These are phyloP conservation scores for Penicillium vulpinum DNA, from an alignment of 2,329 filamentous ascomycete species.

Conservation along the genomic window DNA sequence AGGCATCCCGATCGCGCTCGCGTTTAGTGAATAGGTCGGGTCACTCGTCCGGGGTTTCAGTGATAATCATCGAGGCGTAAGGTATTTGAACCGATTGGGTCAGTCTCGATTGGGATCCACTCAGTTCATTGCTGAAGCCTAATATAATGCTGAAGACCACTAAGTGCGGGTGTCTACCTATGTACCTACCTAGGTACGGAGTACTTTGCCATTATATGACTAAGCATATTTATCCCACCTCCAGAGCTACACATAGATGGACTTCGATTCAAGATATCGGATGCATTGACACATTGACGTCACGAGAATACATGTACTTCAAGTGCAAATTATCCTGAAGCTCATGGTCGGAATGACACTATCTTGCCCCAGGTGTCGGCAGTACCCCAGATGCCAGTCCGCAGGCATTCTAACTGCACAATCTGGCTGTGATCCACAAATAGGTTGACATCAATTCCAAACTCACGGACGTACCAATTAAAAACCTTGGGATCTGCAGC, in stretches of 20 bases:
- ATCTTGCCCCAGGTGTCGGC: conserved; percentile 58
- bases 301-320: no score
- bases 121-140: neutral
- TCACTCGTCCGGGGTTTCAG: neutral
- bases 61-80: conserved; percentile 10
- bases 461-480: conserved; percentile 59
- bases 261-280: neutral
- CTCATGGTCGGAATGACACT: conserved; percentile 38
- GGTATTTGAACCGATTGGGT: neutral
- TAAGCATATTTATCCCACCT: neutral
- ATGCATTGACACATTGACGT: neutral
- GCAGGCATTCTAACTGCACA: conserved; percentile 55
- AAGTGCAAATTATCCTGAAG: neutral
- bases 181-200: no score
- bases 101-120: neutral
- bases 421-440: conserved; percentile 61
- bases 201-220: neutral
- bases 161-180: conserved; percentile 10
- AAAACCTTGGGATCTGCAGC: conserved; percentile 58
- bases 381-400: conserved; percentile 57
- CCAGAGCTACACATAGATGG: neutral
- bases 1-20: conserved; percentile 27
- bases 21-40: conserved; percentile 2
- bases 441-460: conserved; percentile 58
- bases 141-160: neutral